Conservation (phyloP, 768 basidiomycete species). For the Mycena filopes region DNA sequence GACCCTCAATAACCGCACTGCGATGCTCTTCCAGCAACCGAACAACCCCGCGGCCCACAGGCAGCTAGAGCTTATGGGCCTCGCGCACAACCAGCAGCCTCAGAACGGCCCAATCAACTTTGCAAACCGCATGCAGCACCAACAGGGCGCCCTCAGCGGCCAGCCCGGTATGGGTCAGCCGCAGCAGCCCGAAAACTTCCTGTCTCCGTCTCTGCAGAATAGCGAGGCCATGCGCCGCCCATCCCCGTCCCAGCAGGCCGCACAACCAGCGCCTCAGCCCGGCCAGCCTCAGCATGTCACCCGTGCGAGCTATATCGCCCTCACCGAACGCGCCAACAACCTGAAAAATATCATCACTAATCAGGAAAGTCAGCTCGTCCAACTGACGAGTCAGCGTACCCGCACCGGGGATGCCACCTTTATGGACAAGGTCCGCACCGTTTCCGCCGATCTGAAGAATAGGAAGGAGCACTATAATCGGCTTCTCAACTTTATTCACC, state of each 20-base stretch:
- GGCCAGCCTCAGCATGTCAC: conserved; percentile 37
- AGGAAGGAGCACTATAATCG: conserved; percentile 54
- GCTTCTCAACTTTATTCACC: conserved; percentile 44
- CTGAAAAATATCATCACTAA: conserved; percentile 34
- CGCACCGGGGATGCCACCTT: conserved; percentile 36
- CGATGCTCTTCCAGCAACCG: conserved; percentile 47
- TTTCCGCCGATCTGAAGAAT: conserved; percentile 40
- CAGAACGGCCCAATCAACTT: conserved; percentile 55
- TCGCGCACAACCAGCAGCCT: conserved; percentile 58
- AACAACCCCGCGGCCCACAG: conserved; percentile 45
- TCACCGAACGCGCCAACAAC: conserved; percentile 37
- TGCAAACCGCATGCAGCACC: conserved; percentile 41
- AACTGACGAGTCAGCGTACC: conserved; percentile 36
- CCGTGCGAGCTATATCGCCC: conserved; percentile 26
- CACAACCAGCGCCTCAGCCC: not conserved
- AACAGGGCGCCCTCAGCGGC: conserved; percentile 38
- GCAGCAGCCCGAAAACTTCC: conserved; percentile 56
- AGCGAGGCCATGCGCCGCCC: conserved; percentile 60
- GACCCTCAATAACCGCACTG: conserved; percentile 47
- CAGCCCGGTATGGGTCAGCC: conserved; percentile 52
- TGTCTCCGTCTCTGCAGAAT: conserved; percentile 54
- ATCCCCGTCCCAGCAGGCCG: conserved; percentile 48
- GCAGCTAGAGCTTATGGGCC: conserved; percentile 59
- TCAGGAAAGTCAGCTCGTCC: conserved; percentile 33
- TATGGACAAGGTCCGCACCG: conserved; percentile 35